Base-by-base conservation (phyloP, 1,284 basidiomycete genomes). In the Megacollybia platyphylla region DNA sequence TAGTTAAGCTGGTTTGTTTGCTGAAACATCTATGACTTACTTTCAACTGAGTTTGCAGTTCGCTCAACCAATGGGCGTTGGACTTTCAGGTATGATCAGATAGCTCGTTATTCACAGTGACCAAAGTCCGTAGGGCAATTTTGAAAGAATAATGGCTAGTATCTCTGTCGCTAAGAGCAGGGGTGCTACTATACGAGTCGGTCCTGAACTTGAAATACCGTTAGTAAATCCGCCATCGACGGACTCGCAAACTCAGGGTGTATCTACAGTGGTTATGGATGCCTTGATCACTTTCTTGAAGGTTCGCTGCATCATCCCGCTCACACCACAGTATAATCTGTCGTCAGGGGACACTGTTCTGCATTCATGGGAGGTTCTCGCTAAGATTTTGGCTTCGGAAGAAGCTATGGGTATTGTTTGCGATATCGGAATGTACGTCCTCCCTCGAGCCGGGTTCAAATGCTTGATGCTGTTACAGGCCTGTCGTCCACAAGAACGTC, bases 141-240 rank as follows among this genome's bases (percentile, higher is more conserved):
- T 84, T 52, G 84, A 93, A 49, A 79, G 96, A 15, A 98, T 98
- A 48, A 62, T 97, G 35, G 68, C 76, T 42, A 97, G 92, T 49
- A 97, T 98, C 50, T 65, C 67, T 5, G 76, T 91, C 39, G 91
- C 96, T 4, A 97, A 94, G 61, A 70, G 76, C 40, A 71, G 79
- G 41, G 91, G 92, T n/a, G 92, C 93, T 5, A 87, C 81, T 2
- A 64, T 99, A 26, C 73, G 96, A 54, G 93, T 98, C n/a, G 96
- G 96, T 1, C 96, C 96, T 13, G 94, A 97, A 60, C 72, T 98
- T n/a, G 96, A 99, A 63, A 90, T 99, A 50, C 85, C 93, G 86
- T 91, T 53, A 42, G 84, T 68, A 10, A 18, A 18, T 20, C 20
- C 39, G 2, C 2, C 41, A 2, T 10, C 5, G 8, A 17, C 29